Evolutionary conservation across 805 yeast genomes (phyloP), one percentile per base, ranked within the genome.

Genomic region (Yarrowia sp.): DNA sequence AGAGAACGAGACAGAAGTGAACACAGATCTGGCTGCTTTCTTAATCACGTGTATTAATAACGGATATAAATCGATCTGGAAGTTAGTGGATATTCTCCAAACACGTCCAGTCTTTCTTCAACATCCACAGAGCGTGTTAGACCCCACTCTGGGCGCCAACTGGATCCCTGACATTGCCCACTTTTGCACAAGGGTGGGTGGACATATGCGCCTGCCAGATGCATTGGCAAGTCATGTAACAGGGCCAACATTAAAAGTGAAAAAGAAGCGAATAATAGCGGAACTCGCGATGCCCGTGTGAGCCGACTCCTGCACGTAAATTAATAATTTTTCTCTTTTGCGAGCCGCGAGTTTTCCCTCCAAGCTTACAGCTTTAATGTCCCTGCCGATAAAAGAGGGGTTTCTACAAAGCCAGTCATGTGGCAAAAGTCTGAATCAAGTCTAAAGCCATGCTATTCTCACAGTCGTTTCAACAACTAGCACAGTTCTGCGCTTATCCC

Each of bases 141-240:
- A 24, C 30, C 33, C 51, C 51, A 26, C 51, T n/a, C n/a, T 7
- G 12, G 11, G n/a, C n/a, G 24, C n/a, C 36, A 9, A 17, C 36
- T 17, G 52, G 17, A n/a, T 5, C 22, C 46, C 24, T 43, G 48
- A 22, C 24, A 19, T 30, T 5, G 35, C 26, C 52, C 36, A 48
- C 52, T 48, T 30, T 46, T 17, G 36, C 33, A 30, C 36, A 30
- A 48, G 52, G 52, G 52, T 48, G 40, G 21, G 30, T 26, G 51
- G 33, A 19, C 28, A 30, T 17, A 12, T 14, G 21, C 38, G 54
- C 54, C 28, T 48, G 26, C 6, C 17, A 4, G 38, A 32, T 38
- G 54, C 52, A 46, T 46, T 46, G 52, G 52, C 52, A 46, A 7
- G 35, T 30, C 52, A 48, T 30, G 36, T 28, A 30, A 26, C 21